phyloP scores from a whole-genome alignment of 139 green algal genomes.

The Tetraselmis chui region DNA sequence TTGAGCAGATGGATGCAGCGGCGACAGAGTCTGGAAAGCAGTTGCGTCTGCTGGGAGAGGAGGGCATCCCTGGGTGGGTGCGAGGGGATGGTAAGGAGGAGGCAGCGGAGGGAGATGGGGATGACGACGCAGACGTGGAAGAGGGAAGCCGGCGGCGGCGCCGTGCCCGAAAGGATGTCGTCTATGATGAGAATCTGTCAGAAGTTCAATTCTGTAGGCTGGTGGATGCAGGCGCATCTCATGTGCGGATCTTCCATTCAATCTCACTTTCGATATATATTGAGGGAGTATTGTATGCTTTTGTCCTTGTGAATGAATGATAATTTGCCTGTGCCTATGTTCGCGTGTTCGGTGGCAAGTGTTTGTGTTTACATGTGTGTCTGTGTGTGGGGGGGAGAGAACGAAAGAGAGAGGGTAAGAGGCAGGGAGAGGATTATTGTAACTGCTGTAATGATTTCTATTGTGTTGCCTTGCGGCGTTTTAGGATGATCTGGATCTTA shows the following conservation, averaged over 20 bases:
- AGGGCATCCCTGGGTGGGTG: neutral
- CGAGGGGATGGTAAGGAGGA: neutral
- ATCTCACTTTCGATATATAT: too few relatives aligned
- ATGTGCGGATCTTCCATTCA: too few relatives aligned
- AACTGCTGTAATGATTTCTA: too few relatives aligned
- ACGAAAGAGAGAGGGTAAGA: too few relatives aligned
- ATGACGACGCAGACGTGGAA: neutral
- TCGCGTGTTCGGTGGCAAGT: too few relatives aligned
- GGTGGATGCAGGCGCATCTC: neutral
- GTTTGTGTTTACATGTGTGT: too few relatives aligned
- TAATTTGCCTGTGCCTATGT: too few relatives aligned
- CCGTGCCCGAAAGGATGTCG: neutral
- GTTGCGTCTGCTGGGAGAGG: neutral
- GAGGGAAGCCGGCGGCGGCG: neutral
- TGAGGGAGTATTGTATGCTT: too few relatives aligned
- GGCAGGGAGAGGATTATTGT: too few relatives aligned
- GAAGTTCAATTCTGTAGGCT: neutral
- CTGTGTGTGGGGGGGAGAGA: too few relatives aligned
- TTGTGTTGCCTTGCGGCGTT: too few relatives aligned
- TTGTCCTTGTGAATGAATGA: too few relatives aligned
- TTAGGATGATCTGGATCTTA: neutral
- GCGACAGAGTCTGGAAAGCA: neutral
- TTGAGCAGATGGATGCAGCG: slow-evolving; percentile 43
- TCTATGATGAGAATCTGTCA: neutral
- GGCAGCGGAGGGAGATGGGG: neutral